A percentile compares a stretch with the other conserved stretches of the same genome.
phyloP scores from a whole-genome alignment of 306 rosid genomes.

The Pyrus bretschneideri region DNA sequence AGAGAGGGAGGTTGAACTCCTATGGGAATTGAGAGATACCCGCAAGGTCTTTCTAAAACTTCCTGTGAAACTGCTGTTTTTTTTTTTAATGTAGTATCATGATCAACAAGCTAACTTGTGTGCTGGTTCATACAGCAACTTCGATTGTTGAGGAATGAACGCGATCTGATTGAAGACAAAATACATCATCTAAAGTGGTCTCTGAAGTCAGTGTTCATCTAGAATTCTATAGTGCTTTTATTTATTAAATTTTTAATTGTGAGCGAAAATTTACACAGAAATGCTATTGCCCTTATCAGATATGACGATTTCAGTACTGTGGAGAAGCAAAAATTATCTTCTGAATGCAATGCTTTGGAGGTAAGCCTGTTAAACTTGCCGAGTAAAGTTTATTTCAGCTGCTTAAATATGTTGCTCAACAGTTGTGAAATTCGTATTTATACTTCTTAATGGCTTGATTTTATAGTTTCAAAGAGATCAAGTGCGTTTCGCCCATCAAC shows the following conservation, averaged over 20 bases:
- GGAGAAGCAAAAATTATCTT: constrained; percentile 37
- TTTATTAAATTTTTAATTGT: not conserved
- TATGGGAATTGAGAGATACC: constrained; percentile 65
- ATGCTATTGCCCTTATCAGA: constrained; percentile 32
- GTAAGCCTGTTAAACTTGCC: constrained; percentile 32
- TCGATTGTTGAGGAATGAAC: constrained; percentile 66
- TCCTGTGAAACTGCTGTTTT: not conserved
- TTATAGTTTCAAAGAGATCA: constrained; percentile 52
- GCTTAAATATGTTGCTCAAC: not conserved
- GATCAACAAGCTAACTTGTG: not conserved
- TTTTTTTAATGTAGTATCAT: not conserved
- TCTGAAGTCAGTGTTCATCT: constrained; percentile 55
- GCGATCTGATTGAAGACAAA: constrained; percentile 79
- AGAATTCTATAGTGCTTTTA: constrained; percentile 3
- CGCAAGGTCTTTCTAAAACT: constrained; percentile 57
- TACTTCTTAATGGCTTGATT: constrained; percentile 9
- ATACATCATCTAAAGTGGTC: constrained; percentile 76
- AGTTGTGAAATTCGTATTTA: not conserved
- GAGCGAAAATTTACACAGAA: not conserved
- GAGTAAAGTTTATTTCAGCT: not conserved
- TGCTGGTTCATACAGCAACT: constrained; percentile 50
- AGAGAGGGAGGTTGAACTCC: constrained; percentile 83
- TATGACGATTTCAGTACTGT: constrained; percentile 47
- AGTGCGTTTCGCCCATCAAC: constrained; percentile 65
- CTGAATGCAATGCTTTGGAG: constrained; percentile 51